Evolutionary conservation across 805 yeast species (phyloP).

Genomic region (Zygoascus tannicola): DNA sequence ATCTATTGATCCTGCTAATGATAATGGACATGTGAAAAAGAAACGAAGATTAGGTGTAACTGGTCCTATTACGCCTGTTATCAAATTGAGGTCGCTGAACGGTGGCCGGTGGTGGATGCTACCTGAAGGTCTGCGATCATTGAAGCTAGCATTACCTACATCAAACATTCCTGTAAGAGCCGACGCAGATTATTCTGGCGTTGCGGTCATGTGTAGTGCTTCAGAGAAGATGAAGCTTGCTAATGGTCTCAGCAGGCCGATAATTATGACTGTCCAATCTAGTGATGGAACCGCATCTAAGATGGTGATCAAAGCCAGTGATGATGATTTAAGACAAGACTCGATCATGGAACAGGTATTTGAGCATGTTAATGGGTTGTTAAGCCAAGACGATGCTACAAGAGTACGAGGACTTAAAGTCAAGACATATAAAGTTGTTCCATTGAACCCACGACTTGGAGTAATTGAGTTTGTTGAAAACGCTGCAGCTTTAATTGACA

Average conservation of each 20-base stretch:
- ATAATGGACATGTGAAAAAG: neutral
- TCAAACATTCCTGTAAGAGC: slow-evolving; percentile 34
- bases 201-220: slow-evolving; percentile 42
- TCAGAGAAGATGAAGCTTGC: slow-evolving; percentile 50
- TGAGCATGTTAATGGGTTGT: slow-evolving; percentile 65
- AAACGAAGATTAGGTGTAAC: slow-evolving; percentile 1
- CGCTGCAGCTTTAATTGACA: slow-evolving; percentile 61
- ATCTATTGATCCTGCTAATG: neutral
- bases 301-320: slow-evolving; percentile 69
- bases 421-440: slow-evolving; percentile 82
- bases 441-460: slow-evolving; percentile 82
- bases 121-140: slow-evolving; percentile 27
- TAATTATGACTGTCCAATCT: slow-evolving; percentile 49
- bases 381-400: slow-evolving; percentile 47
- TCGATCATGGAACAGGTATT: slow-evolving; percentile 97
- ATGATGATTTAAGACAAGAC: slow-evolving; percentile 91
- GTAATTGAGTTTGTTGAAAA: slow-evolving; percentile 81
- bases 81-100: slow-evolving; percentile 1
- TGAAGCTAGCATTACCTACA: slow-evolving; percentile 62
- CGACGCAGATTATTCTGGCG: slow-evolving; percentile 35
- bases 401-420: slow-evolving; percentile 50
- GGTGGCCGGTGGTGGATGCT: slow-evolving; percentile 52
- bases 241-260: slow-evolving; percentile 83
- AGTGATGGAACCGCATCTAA: slow-evolving; percentile 51
- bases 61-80: neutral